These are phyloP conservation scores for Limnomonas spitsbergensis DNA, from an alignment of 139 green algal genomes.

Conservation along the genomic window DNA sequence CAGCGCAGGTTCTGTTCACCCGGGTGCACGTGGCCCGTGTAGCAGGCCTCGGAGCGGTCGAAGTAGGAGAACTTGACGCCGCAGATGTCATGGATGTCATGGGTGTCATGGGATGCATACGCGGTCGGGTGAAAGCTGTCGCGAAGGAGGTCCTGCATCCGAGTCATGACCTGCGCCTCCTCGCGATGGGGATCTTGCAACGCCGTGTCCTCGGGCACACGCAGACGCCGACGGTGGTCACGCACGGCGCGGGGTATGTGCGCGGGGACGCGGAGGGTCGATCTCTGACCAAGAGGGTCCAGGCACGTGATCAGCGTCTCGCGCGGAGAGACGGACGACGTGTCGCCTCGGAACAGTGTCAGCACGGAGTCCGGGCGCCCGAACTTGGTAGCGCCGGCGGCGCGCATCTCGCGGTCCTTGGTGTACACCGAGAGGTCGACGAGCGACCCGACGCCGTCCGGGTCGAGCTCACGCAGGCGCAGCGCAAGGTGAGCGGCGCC, in stretches of 20 bases:
- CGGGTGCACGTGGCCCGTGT: too few species aligned
- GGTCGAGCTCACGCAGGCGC: constrained; percentile 19
- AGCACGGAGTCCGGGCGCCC: constrained; percentile 18
- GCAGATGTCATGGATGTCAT: too few species aligned
- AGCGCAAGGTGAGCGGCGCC: constrained; percentile 20
- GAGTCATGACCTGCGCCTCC: too few species aligned
- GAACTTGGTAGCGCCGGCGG: constrained; percentile 14
- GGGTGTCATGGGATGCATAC: too few species aligned
- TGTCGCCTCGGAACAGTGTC: not conserved
- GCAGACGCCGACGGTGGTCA: too few species aligned
- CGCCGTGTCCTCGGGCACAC: too few species aligned
- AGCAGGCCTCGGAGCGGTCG: too few species aligned
- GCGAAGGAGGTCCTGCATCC: too few species aligned
- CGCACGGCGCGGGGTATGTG: constrained; percentile 1
- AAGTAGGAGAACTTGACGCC: too few species aligned
- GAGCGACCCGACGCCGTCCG: constrained; percentile 12
- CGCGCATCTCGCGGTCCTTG: constrained; percentile 24
- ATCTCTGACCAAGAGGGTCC: not conserved
- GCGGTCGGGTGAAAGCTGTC: too few species aligned
- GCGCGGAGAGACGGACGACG: not conserved
- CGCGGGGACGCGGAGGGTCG: not conserved
- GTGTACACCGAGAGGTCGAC: constrained; percentile 20
- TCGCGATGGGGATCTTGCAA: too few species aligned
- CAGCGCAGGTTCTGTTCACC: too few species aligned
- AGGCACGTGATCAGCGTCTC: constrained; percentile 6